These are phyloP conservation scores for Plasmodium gaboni DNA, from an alignment of 169 alveolate species.

Conservation along the genomic window DNA sequence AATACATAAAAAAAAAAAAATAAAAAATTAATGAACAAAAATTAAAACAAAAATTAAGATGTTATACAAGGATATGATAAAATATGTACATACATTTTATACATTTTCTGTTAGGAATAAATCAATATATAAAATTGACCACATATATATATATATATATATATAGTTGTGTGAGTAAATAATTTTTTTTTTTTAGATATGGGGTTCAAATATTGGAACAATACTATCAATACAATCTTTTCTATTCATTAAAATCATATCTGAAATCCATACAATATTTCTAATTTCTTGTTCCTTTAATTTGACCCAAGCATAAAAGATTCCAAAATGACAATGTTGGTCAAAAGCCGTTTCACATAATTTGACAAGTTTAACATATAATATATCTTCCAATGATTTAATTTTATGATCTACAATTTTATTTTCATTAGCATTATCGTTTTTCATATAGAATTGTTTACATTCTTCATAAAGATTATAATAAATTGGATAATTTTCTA, in stretches of 20 bases:
- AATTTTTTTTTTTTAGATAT: slow-evolving; percentile 26
- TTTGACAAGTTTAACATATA: slow-evolving; percentile 95
- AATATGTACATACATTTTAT: background rate
- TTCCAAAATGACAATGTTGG: slow-evolving; percentile 96
- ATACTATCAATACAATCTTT: slow-evolving; percentile 90
- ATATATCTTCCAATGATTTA: slow-evolving; percentile 94
- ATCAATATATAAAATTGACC: background rate
- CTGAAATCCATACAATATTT: slow-evolving; percentile 98
- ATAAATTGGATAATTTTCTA: slow-evolving; percentile 91
- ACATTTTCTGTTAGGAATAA: background rate
- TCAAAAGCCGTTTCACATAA: slow-evolving; percentile 97
- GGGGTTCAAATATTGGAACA: slow-evolving; percentile 89
- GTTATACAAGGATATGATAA: no score
- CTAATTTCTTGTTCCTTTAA: slow-evolving; percentile 98
- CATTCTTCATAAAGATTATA: slow-evolving; percentile 91
- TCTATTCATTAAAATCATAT: slow-evolving; percentile 92
- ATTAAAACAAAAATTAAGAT: slow-evolving; percentile 38
- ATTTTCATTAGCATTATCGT: slow-evolving; percentile 43
- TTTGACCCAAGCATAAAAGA: slow-evolving; percentile 98
- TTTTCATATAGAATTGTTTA: slow-evolving; percentile 83
- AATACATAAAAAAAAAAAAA: background rate
- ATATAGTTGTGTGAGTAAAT: background rate
- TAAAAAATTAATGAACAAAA: slow-evolving; percentile 69
- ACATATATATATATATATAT: background rate
- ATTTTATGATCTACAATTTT: slow-evolving; percentile 74